Base-by-base conservation (phyloP, 306 rosid species). In the Castanopsis chinensis region DNA sequence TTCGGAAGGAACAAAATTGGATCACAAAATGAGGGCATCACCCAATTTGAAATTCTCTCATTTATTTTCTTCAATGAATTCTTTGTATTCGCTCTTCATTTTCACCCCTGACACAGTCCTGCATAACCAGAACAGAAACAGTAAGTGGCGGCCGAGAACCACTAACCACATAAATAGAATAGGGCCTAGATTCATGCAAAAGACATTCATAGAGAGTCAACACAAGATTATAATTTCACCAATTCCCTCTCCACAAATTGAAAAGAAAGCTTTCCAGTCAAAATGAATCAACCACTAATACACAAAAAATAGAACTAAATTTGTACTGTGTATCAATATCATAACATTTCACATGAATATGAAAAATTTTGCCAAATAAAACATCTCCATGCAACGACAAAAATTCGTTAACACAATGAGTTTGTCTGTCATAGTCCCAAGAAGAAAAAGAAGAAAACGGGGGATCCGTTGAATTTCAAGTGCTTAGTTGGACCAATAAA, bases 31-130 rank as follows among this genome's bases (percentile, higher is more conserved):
- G 17, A 23, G 23, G 21, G 20, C 20, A 64, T 9, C 71, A 33
- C 51, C 51, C 71, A 19, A 65, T 3, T 65, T 18, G 51, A 65
- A 33, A 33, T 19, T 2, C 13, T 86, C 84, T 87, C 88, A 94
- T 79, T 84, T 94, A 64, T 89, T 91, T 37, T 86, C 82, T 82
- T 89, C 97, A 21, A 94, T 91, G 85, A 94, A 90, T 70, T 91
- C 97, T 89, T 83, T 88, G 86, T 91, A 95, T 76, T 92, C 97
- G 85, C 92, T 94, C 45, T 37, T 94, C 99, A 91, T 94, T 82
- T 94, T 92, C 78, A 94, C 99, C 60, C 99, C 97, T 18, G 97
- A 80, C 2, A 92, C 78, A 76, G 86, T 90, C 92, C 97, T 94
- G 87, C 84, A 88, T 73, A 73, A 77, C 45, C 70, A 83, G 43